Base-by-base conservation (phyloP, 2,329 filamentous ascomycete species). In the Escovopsis sp. region DNA sequence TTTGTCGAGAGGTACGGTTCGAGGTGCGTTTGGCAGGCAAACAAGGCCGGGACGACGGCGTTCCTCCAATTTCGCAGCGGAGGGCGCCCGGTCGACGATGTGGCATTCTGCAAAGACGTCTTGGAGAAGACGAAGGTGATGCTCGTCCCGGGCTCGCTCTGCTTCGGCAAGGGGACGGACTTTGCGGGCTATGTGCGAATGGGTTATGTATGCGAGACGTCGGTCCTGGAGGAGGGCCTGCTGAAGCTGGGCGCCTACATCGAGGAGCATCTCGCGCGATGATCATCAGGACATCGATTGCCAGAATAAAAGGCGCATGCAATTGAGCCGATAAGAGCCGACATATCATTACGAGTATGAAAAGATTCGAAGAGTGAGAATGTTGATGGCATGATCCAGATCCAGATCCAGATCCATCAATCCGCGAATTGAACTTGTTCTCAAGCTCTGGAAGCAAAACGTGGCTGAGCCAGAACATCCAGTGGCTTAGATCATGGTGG, bases 161-260 rank as follows among this genome's bases (percentile, higher is more conserved):
- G 80, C 50, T 93, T 94, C 57, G 86, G 85, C 0, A 58, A 66
- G 4, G 66, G 65, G 11, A 54, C 68, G 33, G 78, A 84, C 37
- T 88, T 84, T 52, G 68, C 71, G 49, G 85, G 85, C 2, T 88
- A 76, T 58, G 79, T 93, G 16, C 69, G 86, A 45, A 71, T 93
- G 47, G 84, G 85, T 0, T 91, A 81, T 59, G 83, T 79, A 1
- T 79, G 76, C 52, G 70, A 80, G 50, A 87, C 81, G 1, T 68
- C 76, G 12, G 69, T 84, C n/a, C 53, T 93, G 40, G 66, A 73
- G 51, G 70, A 78, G 47, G 85, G 74, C 0, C 54, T 93, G 52
- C 67, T 74, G 48, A 60, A 53, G 50, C 52, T 74, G 33, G 57
- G 58, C 6, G 43, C 35, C 2, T 72, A 70, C 51, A 44, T 73